phyloP scores from a whole-genome alignment of 805 yeast genomes.

The Ogataea henricii region DNA sequence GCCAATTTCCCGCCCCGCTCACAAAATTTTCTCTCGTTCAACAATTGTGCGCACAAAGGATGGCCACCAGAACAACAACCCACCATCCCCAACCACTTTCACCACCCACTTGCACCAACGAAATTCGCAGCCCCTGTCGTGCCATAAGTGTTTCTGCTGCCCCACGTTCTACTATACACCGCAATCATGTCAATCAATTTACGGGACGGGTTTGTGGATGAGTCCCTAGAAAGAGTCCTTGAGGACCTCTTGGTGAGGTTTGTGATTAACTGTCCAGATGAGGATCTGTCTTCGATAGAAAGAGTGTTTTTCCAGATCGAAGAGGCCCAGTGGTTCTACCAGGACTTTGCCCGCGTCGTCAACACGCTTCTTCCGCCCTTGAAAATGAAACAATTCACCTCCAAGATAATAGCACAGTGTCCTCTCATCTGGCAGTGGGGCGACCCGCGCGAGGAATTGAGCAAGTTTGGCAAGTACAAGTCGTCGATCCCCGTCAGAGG shows the following conservation, averaged over 20 bases:
- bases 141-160: not conserved
- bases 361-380: conserved; percentile 76
- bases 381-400: conserved; percentile 76
- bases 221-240: conserved; percentile 68
- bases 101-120: not conserved
- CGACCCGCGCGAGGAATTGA: conserved; percentile 75
- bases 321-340: conserved; percentile 98
- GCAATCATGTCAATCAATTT: conserved; percentile 36
- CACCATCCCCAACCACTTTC: not conserved
- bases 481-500: conserved; percentile 94
- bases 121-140: not conserved
- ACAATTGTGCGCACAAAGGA: not conserved
- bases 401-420: conserved; percentile 63
- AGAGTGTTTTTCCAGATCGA: conserved; percentile 92
- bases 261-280: conserved; percentile 87
- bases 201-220: conserved; percentile 53
- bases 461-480: conserved; percentile 82
- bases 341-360: conserved; percentile 73
- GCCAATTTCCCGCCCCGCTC: not conserved
- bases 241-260: conserved; percentile 90
- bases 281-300: conserved; percentile 79
- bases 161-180: not conserved
- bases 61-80: not conserved
- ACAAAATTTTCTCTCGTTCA: not conserved
- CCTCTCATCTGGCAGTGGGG: conserved; percentile 86